Percentiles rank a stretch among this genome's conserved stretches.
Conservation (phyloP, 129 eudicot species). For the Glebionis coronaria region DNA sequence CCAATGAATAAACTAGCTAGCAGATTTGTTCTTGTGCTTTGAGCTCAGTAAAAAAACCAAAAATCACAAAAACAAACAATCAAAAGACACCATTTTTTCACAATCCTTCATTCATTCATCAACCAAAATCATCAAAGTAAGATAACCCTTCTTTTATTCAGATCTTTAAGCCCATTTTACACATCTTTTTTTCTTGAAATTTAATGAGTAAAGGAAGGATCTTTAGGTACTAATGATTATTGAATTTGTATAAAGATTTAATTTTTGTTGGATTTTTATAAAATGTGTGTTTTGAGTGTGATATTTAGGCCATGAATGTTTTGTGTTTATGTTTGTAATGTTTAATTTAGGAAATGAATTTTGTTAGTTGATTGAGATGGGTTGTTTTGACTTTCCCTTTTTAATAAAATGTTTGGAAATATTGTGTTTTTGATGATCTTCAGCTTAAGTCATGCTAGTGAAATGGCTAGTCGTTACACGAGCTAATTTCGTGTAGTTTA, state of each 20-base stretch:
- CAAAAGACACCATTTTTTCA: no score
- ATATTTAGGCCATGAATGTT: no score
- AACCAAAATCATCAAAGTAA: not conserved
- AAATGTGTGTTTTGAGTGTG: no score
- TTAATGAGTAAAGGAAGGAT: no score
- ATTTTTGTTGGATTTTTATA: no score
- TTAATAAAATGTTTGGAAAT: not conserved
- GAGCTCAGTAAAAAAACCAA: no score
- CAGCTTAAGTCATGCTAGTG: not conserved
- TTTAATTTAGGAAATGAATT: slow-evolving; percentile 14
- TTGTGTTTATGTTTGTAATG: slow-evolving; percentile 23
- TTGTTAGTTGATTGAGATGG: slow-evolving; percentile 17
- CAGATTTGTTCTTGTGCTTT: no score
- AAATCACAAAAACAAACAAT: no score
- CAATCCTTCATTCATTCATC: slow-evolving; percentile 8
- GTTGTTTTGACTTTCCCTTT: not conserved
- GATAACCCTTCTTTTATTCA: slow-evolving; percentile 8
- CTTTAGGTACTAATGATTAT: no score
- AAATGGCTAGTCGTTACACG: not conserved
- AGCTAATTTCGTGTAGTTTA: not conserved
- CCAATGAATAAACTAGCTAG: no score
- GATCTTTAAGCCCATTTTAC: slow-evolving; percentile 26
- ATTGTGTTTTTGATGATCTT: slow-evolving; percentile 3
- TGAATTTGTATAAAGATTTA: no score
- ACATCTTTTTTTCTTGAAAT: no score